Percentiles rank a stretch among this genome's conserved stretches.
Conservation (phyloP, 2,329 filamentous ascomycete species). For the Verticillium klebahnii region DNA sequence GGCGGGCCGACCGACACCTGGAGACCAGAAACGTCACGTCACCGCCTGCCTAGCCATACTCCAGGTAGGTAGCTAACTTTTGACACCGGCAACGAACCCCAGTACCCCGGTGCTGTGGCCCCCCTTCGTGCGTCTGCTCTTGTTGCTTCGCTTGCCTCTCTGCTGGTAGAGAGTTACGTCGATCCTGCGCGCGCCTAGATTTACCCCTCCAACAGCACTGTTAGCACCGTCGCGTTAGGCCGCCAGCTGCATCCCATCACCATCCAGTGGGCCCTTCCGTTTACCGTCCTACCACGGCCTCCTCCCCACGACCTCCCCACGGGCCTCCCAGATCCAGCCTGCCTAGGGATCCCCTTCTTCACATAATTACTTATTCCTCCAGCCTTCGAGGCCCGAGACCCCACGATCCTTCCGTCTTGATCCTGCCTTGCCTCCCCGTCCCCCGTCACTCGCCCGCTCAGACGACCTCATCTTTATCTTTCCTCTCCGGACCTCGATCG, state of each 20-base stretch:
- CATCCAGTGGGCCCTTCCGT: neutral
- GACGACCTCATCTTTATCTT: neutral
- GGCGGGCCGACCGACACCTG: neutral
- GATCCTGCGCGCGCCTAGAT: neutral
- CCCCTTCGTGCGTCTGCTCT: neutral
- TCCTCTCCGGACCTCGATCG: neutral
- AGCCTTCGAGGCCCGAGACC: neutral
- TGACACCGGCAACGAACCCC: neutral
- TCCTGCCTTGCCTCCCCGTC: neutral
- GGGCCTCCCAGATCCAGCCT: neutral
- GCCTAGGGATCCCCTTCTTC: neutral
- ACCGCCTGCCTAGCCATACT: neutral
- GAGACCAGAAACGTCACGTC: neutral
- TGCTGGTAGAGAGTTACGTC: neutral
- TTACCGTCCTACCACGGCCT: neutral
- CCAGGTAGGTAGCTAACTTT: neutral
- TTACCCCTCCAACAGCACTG: neutral
- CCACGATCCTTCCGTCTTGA: neutral
- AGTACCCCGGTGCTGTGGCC: neutral
- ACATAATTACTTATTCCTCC: neutral
- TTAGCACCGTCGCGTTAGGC: neutral
- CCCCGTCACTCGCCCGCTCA: neutral
- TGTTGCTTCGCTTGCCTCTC: neutral
- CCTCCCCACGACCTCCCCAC: neutral
- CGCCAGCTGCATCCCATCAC: neutral